Evolutionary conservation across 768 basidiomycete genomes (phyloP).

Genomic region (Lactarius hengduanensis): DNA sequence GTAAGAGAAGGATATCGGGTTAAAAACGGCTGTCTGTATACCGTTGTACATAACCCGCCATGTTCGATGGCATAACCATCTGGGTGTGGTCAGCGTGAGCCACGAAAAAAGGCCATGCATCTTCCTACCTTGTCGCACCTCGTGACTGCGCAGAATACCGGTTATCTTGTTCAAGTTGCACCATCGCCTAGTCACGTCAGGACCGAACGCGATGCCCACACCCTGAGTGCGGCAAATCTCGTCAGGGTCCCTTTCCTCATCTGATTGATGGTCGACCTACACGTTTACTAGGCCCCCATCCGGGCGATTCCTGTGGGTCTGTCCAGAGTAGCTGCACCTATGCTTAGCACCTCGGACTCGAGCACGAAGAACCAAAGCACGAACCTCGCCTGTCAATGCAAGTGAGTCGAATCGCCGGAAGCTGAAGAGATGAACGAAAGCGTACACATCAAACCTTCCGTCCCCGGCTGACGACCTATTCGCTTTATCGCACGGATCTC

Average conservation of each 20-base stretch:
- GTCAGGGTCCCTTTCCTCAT: conserved; percentile 24
- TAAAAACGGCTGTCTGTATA: conserved; percentile 5
- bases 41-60: conserved; percentile 89
- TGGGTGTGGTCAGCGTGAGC: conserved; percentile 32
- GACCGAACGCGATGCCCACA: conserved; percentile 94
- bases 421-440: conserved; percentile 35
- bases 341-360: conserved; percentile 16
- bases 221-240: conserved; percentile 50
- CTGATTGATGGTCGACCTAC: conserved; percentile 44
- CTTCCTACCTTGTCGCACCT: conserved; percentile 81
- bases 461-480: conserved; percentile 87
- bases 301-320: conserved; percentile 85
- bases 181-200: conserved; percentile 89
- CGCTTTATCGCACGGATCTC: conserved; percentile 88
- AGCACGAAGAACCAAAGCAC: conserved; percentile 13
- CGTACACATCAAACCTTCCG: conserved; percentile 94
- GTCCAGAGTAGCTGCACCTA: conserved; percentile 81
- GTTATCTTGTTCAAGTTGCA: conserved; percentile 84
- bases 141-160: conserved; percentile 91
- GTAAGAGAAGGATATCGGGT: conserved; percentile 20
- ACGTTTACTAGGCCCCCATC: conserved; percentile 95
- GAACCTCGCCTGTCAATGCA: conserved; percentile 56
- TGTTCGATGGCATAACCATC: conserved; percentile 97
- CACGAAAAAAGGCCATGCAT: conserved; percentile 4
- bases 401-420: conserved; percentile 16